Conservation (phyloP, 2,329 filamentous ascomycete species). For the Diaporthe citrichinensis region DNA sequence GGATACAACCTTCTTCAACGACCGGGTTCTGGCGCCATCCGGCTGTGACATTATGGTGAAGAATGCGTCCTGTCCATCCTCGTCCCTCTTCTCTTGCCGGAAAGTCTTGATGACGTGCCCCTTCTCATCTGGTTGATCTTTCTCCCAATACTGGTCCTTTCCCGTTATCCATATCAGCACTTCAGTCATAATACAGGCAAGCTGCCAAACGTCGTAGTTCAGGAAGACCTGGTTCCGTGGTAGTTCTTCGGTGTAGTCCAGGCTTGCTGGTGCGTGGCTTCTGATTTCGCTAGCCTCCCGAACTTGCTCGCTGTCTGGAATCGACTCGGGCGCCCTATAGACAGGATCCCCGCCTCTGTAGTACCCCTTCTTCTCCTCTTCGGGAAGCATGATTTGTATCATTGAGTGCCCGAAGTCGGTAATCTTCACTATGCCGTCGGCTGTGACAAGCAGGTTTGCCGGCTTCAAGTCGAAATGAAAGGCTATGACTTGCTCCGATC, state of each 20-base stretch:
- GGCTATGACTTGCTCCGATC: constrained; percentile 6
- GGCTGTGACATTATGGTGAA: neutral
- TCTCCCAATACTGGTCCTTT: neutral
- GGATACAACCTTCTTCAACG: neutral
- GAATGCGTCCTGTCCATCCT: neutral
- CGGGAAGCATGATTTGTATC: constrained; percentile 1
- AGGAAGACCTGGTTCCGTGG: neutral
- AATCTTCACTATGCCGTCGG: neutral
- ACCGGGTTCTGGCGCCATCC: neutral
- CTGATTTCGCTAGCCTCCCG: neutral
- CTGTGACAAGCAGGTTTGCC: neutral
- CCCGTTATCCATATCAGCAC: neutral
- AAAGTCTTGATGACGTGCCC: neutral
- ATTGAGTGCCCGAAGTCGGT: neutral
- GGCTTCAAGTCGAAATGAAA: constrained; percentile 6
- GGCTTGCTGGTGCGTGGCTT: neutral
- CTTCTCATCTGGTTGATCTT: neutral
- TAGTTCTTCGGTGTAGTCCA: neutral
- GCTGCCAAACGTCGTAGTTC: neutral
- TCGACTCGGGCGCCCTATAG: neutral
- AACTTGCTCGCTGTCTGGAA: neutral
- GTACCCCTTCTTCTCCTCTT: neutral
- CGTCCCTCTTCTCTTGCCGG: neutral
- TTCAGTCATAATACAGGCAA: neutral
- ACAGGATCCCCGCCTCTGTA: neutral